These are phyloP conservation scores for Opeltia flavorubescens DNA, from an alignment of 495 filamentous ascomycete species.

Conservation along the genomic window DNA sequence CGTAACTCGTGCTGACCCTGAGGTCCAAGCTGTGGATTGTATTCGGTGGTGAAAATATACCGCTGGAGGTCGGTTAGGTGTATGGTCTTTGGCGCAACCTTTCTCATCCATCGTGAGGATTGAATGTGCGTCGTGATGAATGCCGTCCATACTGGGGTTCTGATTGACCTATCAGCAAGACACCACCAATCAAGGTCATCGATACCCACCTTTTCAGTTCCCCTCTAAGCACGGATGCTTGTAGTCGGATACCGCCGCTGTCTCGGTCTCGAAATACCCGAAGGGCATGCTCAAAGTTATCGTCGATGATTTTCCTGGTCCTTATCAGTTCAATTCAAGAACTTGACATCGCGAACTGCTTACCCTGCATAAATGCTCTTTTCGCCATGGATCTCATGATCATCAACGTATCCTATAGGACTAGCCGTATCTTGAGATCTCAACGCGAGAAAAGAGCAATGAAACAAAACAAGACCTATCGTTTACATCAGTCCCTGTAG, in stretches of 20 bases:
- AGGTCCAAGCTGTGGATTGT: conserved; percentile 25
- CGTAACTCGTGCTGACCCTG: conserved; percentile 27
- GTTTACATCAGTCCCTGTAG: background rate
- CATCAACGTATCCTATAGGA: conserved; percentile 34
- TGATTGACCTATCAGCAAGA: conserved; percentile 8
- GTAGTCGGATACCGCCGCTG: conserved; percentile 45
- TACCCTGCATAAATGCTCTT: conserved; percentile 58
- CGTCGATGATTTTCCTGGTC: conserved; percentile 54
- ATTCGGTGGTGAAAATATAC: conserved; percentile 49
- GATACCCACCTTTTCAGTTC: conserved; percentile 1
- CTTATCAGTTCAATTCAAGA: conserved; percentile 7
- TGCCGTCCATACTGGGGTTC: conserved; percentile 59
- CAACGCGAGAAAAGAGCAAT: conserved; percentile 59
- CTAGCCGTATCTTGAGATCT: conserved; percentile 51
- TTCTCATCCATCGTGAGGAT: conserved; percentile 43
- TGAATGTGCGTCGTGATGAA: conserved; percentile 51
- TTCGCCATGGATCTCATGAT: conserved; percentile 50
- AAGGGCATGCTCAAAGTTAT: conserved; percentile 53
- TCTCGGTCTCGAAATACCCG: conserved; percentile 54
- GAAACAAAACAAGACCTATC: conserved; percentile 62
- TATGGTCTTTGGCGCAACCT: conserved; percentile 34
- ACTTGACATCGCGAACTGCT: conserved; percentile 17
- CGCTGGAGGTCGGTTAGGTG: conserved; percentile 46
- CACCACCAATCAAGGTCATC: background rate
- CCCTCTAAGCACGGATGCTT: conserved; percentile 17